Percentiles rank a stretch among this genome's conserved stretches.
phyloP scores from a whole-genome alignment of 805 yeast species.

The Hagleromyces aurorensis region DNA sequence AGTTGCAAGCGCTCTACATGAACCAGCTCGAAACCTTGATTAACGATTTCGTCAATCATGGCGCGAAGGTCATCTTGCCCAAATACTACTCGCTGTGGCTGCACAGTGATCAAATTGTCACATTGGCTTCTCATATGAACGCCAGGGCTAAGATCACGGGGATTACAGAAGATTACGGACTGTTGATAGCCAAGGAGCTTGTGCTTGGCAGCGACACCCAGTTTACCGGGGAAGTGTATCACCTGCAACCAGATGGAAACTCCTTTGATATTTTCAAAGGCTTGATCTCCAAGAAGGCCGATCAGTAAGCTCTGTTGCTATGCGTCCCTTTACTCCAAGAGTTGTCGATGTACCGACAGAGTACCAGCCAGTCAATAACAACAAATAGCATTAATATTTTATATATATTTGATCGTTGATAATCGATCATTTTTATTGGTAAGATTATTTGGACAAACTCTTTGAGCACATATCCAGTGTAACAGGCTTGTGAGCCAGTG shows the following conservation, averaged over 20 bases:
- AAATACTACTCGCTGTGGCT: conserved; percentile 82
- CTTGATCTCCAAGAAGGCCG: conserved; percentile 56
- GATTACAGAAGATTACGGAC: conserved; percentile 77
- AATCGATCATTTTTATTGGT: too few relatives aligned
- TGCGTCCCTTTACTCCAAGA: too few relatives aligned
- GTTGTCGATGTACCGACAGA: too few relatives aligned
- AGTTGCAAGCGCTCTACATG: conserved; percentile 50
- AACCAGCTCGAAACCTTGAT: conserved; percentile 57
- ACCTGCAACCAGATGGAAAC: conserved; percentile 94
- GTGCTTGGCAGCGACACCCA: conserved; percentile 33
- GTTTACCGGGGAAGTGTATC: conserved; percentile 48
- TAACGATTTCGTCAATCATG: conserved; percentile 48
- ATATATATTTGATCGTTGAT: too few relatives aligned
- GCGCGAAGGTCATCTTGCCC: conserved; percentile 58
- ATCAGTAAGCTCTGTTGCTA: too few relatives aligned
- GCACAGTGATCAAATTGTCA: conserved; percentile 68
- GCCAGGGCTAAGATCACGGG: conserved; percentile 64
- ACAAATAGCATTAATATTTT: too few relatives aligned
- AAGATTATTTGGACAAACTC: too few relatives aligned
- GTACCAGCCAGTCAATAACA: too few relatives aligned
- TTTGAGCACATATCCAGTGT: too few relatives aligned
- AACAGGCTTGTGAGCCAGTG: too few relatives aligned
- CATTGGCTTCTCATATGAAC: conserved; percentile 46
- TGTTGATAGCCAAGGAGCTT: conserved; percentile 67
- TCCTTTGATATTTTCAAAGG: conserved; percentile 94